Percentiles rank a stretch among this genome's conserved stretches.
phyloP scores from a whole-genome alignment of 495 filamentous ascomycete species.

The Xylaria acuta region DNA sequence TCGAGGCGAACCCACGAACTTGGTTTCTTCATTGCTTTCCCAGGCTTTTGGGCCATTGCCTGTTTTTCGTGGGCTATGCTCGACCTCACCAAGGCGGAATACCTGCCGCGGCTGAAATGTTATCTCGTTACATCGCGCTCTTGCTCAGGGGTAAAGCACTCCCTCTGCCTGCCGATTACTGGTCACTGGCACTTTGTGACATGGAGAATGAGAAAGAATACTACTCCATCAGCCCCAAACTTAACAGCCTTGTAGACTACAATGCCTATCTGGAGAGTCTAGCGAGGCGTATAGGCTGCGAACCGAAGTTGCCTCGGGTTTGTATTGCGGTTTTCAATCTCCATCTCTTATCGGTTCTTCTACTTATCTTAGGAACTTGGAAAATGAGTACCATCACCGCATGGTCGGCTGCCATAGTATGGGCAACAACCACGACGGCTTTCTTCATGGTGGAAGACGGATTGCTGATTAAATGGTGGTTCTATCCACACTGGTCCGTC shows the following conservation, averaged over 20 bases:
- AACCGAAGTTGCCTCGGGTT: background rate
- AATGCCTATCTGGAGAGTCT: background rate
- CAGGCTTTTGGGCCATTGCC: slow-evolving; percentile 17
- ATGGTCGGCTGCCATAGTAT: background rate
- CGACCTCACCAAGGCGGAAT: slow-evolving; percentile 29
- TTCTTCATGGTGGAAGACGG: slow-evolving; percentile 19
- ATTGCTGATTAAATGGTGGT: slow-evolving; percentile 25
- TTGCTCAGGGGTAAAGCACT: background rate
- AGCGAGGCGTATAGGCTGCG: background rate
- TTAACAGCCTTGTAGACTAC: background rate
- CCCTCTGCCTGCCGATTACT: background rate
- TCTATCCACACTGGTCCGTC: slow-evolving; percentile 13
- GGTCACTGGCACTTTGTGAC: slow-evolving; percentile 9
- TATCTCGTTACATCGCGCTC: slow-evolving; percentile 24
- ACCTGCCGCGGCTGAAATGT: slow-evolving; percentile 23
- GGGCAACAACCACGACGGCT: background rate
- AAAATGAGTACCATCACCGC: background rate
- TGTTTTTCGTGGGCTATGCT: slow-evolving; percentile 29
- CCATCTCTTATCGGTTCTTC: background rate
- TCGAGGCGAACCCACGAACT: slow-evolving; percentile 22
- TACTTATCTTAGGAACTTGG: background rate
- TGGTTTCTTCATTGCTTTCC: slow-evolving; percentile 28
- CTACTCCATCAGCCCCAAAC: background rate
- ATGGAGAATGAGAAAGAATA: background rate
- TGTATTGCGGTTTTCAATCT: background rate